phyloP scores from a whole-genome alignment of 306 rosid genomes.

The Luffa aegyptiaca region DNA sequence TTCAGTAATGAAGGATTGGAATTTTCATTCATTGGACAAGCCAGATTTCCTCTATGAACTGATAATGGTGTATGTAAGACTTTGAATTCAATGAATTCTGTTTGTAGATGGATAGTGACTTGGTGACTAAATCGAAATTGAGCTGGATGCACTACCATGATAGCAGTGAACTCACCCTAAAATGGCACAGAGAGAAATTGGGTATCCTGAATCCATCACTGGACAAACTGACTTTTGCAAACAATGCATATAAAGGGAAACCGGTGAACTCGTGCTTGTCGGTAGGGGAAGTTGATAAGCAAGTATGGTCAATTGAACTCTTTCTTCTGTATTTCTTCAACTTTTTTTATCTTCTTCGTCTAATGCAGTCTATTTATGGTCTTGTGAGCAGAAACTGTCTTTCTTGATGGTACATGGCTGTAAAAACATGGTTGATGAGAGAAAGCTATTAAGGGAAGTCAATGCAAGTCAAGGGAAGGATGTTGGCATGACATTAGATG shows the following conservation, averaged over 20 bases:
- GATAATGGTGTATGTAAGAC: neutral
- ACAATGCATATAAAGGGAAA: conserved; percentile 6
- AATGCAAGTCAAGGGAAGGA: conserved; percentile 9
- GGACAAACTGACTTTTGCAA: conserved; percentile 18
- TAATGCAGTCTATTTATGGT: neutral
- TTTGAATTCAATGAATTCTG: neutral
- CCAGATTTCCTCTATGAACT: neutral
- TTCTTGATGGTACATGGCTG: conserved; percentile 19
- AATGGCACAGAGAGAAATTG: neutral
- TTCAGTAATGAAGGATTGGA: neutral
- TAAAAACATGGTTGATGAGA: conserved; percentile 20
- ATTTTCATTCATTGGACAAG: neutral
- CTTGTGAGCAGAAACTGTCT: conserved; percentile 17
- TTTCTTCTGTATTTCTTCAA: neutral
- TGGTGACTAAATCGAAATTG: neutral
- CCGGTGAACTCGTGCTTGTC: neutral
- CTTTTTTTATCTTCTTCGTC: neutral
- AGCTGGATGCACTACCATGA: neutral
- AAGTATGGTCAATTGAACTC: conserved; percentile 2
- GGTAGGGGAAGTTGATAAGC: conserved; percentile 8
- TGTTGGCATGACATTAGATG: neutral
- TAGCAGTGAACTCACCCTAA: neutral
- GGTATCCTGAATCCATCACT: neutral
- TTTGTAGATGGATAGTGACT: neutral
- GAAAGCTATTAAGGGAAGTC: conserved; percentile 14